phyloP scores from a whole-genome alignment of 2,329 filamentous ascomycete genomes.

The Cladosporium sp. region DNA sequence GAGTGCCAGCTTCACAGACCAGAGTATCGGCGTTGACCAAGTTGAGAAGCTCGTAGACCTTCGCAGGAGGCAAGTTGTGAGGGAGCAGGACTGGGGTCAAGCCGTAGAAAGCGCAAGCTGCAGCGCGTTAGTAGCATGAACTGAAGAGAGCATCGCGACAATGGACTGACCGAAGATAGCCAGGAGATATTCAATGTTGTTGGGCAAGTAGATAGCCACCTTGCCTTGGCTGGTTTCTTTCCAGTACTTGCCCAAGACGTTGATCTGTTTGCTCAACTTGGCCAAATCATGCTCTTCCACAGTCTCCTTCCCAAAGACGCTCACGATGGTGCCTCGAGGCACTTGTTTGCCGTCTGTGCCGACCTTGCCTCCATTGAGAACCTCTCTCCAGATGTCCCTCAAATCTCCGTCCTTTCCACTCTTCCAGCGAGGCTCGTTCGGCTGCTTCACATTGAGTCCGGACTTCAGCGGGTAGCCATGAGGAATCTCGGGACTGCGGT shows the following conservation, averaged over 20 bases:
- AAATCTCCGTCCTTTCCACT: conserved; percentile 82
- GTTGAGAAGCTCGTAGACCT: conserved; percentile 67
- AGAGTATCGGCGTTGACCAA: conserved; percentile 74
- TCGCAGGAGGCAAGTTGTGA: conserved; percentile 68
- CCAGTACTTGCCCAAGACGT: conserved; percentile 73
- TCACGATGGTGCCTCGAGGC: conserved; percentile 68
- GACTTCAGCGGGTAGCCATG: conserved; percentile 76
- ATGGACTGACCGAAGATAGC: conserved; percentile 63
- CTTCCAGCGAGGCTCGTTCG: conserved; percentile 76
- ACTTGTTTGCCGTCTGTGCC: conserved; percentile 58
- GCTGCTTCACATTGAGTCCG: conserved; percentile 77
- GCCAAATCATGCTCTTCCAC: conserved; percentile 66
- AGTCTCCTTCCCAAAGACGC: conserved; percentile 71
- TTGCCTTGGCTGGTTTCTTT: conserved; percentile 60
- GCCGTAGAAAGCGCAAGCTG: conserved; percentile 83
- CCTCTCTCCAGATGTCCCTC: conserved; percentile 83
- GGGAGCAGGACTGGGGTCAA: conserved; percentile 81
- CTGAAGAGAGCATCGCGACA: not conserved
- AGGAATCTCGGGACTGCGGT: conserved; percentile 77
- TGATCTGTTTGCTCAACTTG: conserved; percentile 79
- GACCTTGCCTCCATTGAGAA: conserved; percentile 42
- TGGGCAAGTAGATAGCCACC: conserved; percentile 86
- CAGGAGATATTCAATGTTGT: conserved; percentile 82
- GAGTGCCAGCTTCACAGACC: conserved; percentile 78
- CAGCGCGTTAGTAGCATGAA: conserved; percentile 11